Percentiles rank a stretch among this genome's conserved stretches.
These are phyloP conservation scores for Eucalyptus erythrocorys DNA, from an alignment of 345 rosid species.

Conservation along the genomic window DNA sequence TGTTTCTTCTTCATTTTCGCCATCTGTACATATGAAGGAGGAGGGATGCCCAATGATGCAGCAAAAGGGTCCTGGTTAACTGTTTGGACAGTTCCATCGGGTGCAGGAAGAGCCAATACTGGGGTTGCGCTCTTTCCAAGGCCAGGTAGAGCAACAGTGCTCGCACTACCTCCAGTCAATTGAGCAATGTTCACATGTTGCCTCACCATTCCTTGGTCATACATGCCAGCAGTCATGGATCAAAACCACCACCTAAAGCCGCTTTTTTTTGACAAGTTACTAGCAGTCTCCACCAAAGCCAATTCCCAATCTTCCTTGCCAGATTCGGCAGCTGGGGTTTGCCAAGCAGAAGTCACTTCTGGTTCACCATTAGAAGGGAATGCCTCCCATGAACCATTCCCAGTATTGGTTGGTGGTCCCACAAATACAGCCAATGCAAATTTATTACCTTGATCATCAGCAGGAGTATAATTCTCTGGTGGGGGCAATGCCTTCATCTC, in stretches of 20 bases:
- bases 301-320: too few species aligned
- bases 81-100: constrained; percentile 52
- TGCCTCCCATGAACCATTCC: constrained; percentile 74
- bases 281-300: too few species aligned
- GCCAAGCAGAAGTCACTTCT: too few species aligned
- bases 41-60: constrained; percentile 47
- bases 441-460: constrained; percentile 56
- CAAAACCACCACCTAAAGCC: constrained; percentile 66
- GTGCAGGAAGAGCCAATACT: constrained; percentile 67
- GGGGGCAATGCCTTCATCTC: too few species aligned
- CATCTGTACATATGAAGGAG: constrained; percentile 74
- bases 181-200: constrained; percentile 65
- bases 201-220: constrained; percentile 86
- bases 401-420: constrained; percentile 19
- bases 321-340: too few species aligned
- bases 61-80: constrained; percentile 58
- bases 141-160: constrained; percentile 65
- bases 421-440: constrained; percentile 64
- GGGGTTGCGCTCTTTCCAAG: constrained; percentile 32
- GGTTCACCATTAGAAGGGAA: too few species aligned
- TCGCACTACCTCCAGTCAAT: constrained; percentile 73
- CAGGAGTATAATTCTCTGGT: too few species aligned
- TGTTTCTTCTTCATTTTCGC: constrained; percentile 77
- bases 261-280: constrained; percentile 67
- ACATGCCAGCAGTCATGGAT: constrained; percentile 72